Conservation (phyloP, 176 grass and related monocot genomes). For the Themeda triandra region DNA sequence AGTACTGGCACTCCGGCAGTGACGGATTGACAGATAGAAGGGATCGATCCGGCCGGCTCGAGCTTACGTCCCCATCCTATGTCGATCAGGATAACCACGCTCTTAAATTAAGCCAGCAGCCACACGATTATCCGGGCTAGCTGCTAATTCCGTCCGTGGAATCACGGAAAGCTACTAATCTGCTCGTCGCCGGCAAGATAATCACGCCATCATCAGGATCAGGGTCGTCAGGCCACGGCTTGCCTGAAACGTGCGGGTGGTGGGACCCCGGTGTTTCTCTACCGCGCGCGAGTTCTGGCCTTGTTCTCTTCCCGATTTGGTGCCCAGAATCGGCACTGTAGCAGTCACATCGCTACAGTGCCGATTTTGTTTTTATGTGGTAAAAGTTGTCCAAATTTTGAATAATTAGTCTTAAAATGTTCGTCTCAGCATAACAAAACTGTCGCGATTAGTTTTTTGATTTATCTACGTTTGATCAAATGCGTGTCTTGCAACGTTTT, state of each 20-base stretch:
- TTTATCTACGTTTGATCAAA: too few species aligned
- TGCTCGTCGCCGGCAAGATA: neutral
- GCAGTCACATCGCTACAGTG: too few species aligned
- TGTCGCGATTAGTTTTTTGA: too few species aligned
- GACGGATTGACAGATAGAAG: neutral
- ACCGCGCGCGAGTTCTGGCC: too few species aligned
- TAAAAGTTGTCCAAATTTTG: too few species aligned
- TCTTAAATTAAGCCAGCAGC: slow-evolving; percentile 24
- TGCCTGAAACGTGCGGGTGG: slow-evolving; percentile 30
- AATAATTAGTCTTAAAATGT: too few species aligned
- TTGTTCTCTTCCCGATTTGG: too few species aligned
- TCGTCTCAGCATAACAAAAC: too few species aligned
- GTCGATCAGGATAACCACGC: slow-evolving; percentile 24
- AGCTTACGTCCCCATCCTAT: neutral
- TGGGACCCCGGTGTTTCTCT: slow-evolving; percentile 22
- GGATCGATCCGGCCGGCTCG: neutral
- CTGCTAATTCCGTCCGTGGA: slow-evolving; percentile 28
- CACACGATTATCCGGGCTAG: neutral
- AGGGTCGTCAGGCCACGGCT: slow-evolving; percentile 3
- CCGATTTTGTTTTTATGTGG: too few species aligned
- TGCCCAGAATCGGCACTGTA: too few species aligned
- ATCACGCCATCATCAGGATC: slow-evolving; percentile 23
- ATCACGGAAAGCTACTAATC: slow-evolving; percentile 25
- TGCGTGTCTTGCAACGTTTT: too few species aligned
- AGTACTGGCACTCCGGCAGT: neutral